Percentiles rank a stretch among this genome's conserved stretches.
These are phyloP conservation scores for Miscanthus lutarioriparius DNA, from an alignment of 176 grass and related monocot genomes.

Conservation along the genomic window DNA sequence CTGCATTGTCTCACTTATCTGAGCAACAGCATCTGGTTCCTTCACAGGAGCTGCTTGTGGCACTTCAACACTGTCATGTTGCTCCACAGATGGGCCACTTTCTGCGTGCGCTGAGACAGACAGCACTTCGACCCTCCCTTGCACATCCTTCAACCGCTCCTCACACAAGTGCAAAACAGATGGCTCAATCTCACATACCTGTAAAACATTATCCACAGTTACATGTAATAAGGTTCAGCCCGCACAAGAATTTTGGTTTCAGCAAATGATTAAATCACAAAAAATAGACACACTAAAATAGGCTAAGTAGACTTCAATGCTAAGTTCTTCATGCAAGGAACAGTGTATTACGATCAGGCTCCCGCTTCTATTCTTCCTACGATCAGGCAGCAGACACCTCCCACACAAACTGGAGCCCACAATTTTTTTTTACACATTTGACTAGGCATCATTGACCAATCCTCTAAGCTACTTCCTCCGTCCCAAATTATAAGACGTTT, in stretches of 20 bases:
- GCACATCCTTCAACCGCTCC: conserved; percentile 59
- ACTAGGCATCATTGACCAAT: not conserved
- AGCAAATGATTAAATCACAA: not conserved
- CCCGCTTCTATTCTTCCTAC: not conserved
- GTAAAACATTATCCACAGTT: conserved; percentile 10
- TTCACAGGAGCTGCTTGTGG: conserved; percentile 37
- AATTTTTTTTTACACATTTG: not conserved
- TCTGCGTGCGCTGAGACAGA: conserved; percentile 58
- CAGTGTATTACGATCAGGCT: not conserved
- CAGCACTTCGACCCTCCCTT: conserved; percentile 82
- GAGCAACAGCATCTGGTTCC: conserved; percentile 31
- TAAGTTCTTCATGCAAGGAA: not conserved
- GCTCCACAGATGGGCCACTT: conserved; percentile 55
- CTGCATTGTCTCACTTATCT: conserved; percentile 56
- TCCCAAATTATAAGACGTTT: too few relatives aligned
- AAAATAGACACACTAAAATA: not conserved
- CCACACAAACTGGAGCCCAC: too few relatives aligned
- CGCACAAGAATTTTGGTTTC: not conserved
- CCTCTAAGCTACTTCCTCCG: too few relatives aligned
- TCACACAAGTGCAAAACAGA: conserved; percentile 80
- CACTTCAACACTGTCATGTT: conserved; percentile 47
- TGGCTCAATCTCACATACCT: conserved; percentile 89
- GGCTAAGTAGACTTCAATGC: not conserved
- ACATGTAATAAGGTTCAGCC: not conserved
- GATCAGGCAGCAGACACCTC: not conserved